Evolutionary conservation across 2,329 filamentous ascomycete genomes (phyloP).

Genomic region (Balansia obtecta): DNA sequence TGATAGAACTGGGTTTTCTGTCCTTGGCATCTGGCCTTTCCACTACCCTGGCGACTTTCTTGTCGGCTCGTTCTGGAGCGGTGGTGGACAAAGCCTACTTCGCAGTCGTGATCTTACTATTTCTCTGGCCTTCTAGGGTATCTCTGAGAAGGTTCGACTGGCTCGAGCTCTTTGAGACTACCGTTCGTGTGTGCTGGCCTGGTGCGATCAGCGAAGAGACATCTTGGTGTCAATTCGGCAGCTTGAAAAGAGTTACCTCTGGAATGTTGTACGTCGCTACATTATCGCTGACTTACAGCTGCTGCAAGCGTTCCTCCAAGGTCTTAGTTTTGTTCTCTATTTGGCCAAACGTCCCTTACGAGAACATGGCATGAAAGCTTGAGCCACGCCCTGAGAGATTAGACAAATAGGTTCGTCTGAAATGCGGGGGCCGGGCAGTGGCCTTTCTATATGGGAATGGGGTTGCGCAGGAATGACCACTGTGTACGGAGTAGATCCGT

Average conservation of each 20-base stretch:
- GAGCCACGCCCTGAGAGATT: no score
- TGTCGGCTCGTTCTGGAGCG: background rate
- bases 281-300: background rate
- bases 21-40: background rate
- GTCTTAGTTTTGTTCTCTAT: background rate
- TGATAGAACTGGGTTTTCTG: background rate
- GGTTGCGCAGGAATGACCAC: background rate
- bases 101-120: background rate
- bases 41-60: background rate
- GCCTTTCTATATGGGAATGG: background rate
- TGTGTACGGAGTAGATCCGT: background rate
- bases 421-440: background rate
- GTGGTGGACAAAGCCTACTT: background rate
- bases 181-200: background rate
- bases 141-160: slow-evolving; percentile 1
- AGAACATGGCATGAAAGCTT: background rate
- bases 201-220: no score
- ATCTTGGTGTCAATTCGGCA: no score
- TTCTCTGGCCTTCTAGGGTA: background rate
- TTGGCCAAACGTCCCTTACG: background rate
- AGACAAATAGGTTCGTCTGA: no score
- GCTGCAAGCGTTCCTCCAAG: background rate
- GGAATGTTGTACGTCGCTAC: background rate
- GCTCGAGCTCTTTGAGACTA: background rate
- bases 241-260: background rate